phyloP scores from a whole-genome alignment of 805 yeast species.

The Yarrowia divulgata region DNA sequence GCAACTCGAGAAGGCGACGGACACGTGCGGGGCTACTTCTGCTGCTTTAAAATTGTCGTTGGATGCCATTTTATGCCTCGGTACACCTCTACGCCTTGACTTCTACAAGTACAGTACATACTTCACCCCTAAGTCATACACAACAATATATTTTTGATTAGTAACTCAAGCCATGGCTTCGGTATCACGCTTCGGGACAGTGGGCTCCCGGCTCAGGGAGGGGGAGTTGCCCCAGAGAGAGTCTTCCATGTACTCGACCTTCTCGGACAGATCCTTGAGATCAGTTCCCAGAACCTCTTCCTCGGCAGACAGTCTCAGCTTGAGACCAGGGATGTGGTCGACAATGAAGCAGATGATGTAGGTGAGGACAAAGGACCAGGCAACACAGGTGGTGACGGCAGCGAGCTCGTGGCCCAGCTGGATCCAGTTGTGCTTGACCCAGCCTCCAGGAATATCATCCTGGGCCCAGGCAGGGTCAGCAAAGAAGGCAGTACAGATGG shows the following conservation, averaged over 20 bases:
- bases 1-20: too few species aligned
- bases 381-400: conserved; percentile 70
- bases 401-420: conserved; percentile 92
- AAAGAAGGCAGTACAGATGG: conserved; percentile 56
- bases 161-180: neutral
- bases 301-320: conserved; percentile 82
- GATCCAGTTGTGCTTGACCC: conserved; percentile 81
- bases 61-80: too few species aligned
- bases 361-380: conserved; percentile 80
- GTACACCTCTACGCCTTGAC: too few species aligned
- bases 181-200: conserved; percentile 11
- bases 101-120: too few species aligned
- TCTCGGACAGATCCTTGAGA: conserved; percentile 89
- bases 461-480: conserved; percentile 49
- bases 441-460: conserved; percentile 65
- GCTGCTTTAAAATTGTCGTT: too few species aligned
- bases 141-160: neutral
- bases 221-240: conserved; percentile 25
- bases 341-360: conserved; percentile 67
- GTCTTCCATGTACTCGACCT: conserved; percentile 67
- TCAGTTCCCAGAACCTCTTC: conserved; percentile 67
- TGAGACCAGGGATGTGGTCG: conserved; percentile 81
- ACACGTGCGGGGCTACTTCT: too few species aligned
- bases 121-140: neutral
- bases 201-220: conserved; percentile 17